A percentile compares a stretch with the other conserved stretches of the same genome.
Conservation (phyloP, 768 basidiomycete genomes). For the Kwoniella botswanensis region DNA sequence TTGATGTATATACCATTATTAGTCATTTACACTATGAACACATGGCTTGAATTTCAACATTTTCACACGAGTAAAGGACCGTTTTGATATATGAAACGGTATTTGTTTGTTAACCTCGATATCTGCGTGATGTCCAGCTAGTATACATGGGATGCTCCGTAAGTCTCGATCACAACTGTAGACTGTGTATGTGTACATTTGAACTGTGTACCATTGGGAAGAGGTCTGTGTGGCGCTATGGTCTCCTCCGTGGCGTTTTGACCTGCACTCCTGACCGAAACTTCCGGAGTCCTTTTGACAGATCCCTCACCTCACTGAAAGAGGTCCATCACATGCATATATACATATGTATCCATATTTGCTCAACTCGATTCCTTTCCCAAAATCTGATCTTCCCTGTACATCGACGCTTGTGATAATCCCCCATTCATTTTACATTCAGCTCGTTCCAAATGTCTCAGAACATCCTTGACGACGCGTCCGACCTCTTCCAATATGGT, state of each 20-base stretch:
- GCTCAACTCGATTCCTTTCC: no score
- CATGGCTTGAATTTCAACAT: no score
- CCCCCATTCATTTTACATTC: not conserved
- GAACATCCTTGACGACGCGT: conserved; percentile 19
- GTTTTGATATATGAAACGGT: not conserved
- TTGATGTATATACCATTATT: no score
- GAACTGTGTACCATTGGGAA: not conserved
- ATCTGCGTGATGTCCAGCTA: not conserved
- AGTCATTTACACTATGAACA: no score
- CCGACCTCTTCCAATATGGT: conserved; percentile 11
- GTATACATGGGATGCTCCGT: not conserved
- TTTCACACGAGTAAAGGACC: not conserved
- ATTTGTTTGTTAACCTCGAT: not conserved
- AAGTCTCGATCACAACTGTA: not conserved
- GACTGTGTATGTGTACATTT: not conserved
- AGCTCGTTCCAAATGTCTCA: not conserved
- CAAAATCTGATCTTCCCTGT: not conserved
- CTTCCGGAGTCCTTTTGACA: not conserved
- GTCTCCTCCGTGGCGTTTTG: not conserved
- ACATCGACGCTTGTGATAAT: not conserved
- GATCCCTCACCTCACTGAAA: no score
- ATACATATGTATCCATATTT: not conserved
- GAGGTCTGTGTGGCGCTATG: not conserved
- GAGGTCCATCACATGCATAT: not conserved
- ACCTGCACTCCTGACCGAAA: not conserved